These are phyloP conservation scores for Magnusiomyces paraingens DNA, from an alignment of 1,139 yeast species.

Conservation along the genomic window DNA sequence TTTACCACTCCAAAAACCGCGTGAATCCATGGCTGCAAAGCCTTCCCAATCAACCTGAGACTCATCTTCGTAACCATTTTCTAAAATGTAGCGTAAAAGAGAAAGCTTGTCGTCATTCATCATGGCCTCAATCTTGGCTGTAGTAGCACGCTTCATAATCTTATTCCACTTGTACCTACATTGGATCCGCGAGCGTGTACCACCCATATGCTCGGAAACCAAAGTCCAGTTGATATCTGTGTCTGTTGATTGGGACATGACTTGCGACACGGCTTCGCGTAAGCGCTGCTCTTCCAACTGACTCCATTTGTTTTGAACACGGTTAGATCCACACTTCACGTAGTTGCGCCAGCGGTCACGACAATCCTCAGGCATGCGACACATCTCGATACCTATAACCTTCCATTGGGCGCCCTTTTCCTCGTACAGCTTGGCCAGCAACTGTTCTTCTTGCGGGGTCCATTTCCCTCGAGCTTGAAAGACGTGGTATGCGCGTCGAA, in stretches of 20 bases:
- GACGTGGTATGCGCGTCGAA: constrained; percentile 79
- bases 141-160: constrained; percentile 41
- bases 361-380: constrained; percentile 96
- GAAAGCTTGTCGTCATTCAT: constrained; percentile 43
- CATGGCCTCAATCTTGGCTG: constrained; percentile 28
- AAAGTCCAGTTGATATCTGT: constrained; percentile 75
- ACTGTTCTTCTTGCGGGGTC: constrained; percentile 73
- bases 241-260: constrained; percentile 28
- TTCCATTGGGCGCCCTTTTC: constrained; percentile 82
- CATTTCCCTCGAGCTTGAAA: constrained; percentile 85
- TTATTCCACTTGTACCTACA: constrained; percentile 95
- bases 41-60: constrained; percentile 63
- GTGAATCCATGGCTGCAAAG: constrained; percentile 38
- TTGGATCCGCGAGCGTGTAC: constrained; percentile 81
- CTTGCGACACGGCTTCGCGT: constrained; percentile 46
- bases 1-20: constrained; percentile 16
- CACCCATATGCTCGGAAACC: constrained; percentile 84
- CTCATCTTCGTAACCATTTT: constrained; percentile 41
- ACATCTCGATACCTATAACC: constrained; percentile 65
- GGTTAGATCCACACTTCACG: constrained; percentile 75
- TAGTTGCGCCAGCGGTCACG: constrained; percentile 95
- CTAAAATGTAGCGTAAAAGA: constrained; percentile 48
- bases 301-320: constrained; percentile 76
- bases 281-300: constrained; percentile 61
- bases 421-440: constrained; percentile 53